These are phyloP conservation scores for Paracoccidioides brasiliensis DNA, from an alignment of 2,329 filamentous ascomycete species.

Conservation along the genomic window DNA sequence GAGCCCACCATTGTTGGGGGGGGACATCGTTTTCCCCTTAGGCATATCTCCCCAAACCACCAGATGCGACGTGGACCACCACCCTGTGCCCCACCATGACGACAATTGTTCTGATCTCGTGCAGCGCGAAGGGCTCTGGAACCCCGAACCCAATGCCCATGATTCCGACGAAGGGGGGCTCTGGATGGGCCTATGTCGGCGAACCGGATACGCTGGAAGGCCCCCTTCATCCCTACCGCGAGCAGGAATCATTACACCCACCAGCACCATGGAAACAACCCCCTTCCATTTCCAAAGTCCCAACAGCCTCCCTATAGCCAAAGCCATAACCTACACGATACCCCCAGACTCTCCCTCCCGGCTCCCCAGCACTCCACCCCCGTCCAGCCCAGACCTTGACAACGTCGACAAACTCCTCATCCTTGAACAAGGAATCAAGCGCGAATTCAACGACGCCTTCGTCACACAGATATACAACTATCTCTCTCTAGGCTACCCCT, in stretches of 20 bases:
- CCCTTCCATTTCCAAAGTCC: conserved; percentile 5
- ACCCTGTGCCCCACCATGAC: conserved; percentile 40
- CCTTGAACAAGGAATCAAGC: conserved; percentile 28
- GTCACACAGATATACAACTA: conserved; percentile 97
- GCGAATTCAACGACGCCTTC: conserved; percentile 70
- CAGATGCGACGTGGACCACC: conserved; percentile 66
- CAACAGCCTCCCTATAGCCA: neutral
- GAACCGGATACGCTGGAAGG: conserved; percentile 8
- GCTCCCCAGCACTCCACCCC: conserved; percentile 6
- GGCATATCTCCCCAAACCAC: conserved; percentile 76
- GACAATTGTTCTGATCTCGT: conserved; percentile 31
- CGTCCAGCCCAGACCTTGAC: conserved; percentile 1
- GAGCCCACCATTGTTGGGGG: conserved; percentile 76
- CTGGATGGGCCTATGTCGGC: conserved; percentile 35
- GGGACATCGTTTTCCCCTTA: conserved; percentile 64
- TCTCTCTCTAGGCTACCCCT: conserved; percentile 80
- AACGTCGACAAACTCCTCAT: conserved; percentile 4
- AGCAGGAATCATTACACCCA: conserved; percentile 18
- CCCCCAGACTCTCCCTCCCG: neutral
- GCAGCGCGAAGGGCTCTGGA: conserved; percentile 57
- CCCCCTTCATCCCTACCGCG: conserved; percentile 5
- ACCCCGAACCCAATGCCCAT: conserved; percentile 49
- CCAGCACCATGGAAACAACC: conserved; percentile 3
- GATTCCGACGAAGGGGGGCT: conserved; percentile 32
- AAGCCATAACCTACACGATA: neutral